Evolutionary conservation across 2,329 filamentous ascomycete genomes (phyloP), one percentile per base, ranked within the genome.

Genomic region (Trichoderma hamatum): DNA sequence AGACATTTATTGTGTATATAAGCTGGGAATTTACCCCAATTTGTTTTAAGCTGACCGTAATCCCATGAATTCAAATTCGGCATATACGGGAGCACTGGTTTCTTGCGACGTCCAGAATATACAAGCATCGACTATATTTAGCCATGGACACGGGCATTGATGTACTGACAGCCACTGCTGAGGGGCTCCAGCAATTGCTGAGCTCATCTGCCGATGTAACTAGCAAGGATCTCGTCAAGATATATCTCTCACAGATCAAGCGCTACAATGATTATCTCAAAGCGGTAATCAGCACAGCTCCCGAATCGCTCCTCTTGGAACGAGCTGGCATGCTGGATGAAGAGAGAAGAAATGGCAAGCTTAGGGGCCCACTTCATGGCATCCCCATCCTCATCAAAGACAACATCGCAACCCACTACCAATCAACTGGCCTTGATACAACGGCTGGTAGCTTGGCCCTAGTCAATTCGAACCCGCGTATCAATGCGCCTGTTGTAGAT

Each of bases 351-450:
- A 32, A 55, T 1, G 70, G 72, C 19, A 49, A 67, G 10, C 11
- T 68, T n/a, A 67, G 71, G 5, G 43, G 71, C 2, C 70, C 72
- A 3, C 67, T 72, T 19, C 72, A 74, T 21, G 72, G 72, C 1
- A 70, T 73, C n/a, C 72, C 72, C 2, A 70, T 73, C 9, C 46
- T 73, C 3, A 28, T 73, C 19, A 71, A 73, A 59, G 72, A 70
- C 43, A 69, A 70, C 32, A 58, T 73, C 11, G 67, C 68, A 26
- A 73, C 72, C 7, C 30, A 60, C 21, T 30, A 56, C 21, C n/a
- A 64, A 2, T 34, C 43, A 2, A 58, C 72, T 1, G 69, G 68
- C 19, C 51, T 73, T 21, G 55, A 66, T 3, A 73, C 62, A 0
- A 73, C 71, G 9, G 58, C 43, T 16, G 72, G 72, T 2, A 71